Evolutionary conservation across 768 basidiomycete genomes (phyloP), one percentile per base, ranked within the genome.

Genomic region (Nidula microcarpa): DNA sequence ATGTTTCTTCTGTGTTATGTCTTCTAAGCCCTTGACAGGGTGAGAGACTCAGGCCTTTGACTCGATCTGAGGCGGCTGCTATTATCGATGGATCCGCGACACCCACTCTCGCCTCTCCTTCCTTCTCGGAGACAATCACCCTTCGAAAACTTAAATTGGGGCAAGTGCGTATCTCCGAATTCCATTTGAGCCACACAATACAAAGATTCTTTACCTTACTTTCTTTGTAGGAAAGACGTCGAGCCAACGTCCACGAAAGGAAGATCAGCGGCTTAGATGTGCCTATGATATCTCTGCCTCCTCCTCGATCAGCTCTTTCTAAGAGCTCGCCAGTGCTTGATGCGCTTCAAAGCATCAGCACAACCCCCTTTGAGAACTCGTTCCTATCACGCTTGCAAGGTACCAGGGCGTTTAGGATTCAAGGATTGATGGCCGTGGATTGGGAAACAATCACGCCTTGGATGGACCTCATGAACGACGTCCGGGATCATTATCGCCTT

Each of bases 361-460:
- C 81, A 6, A 91, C 89, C 7, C 82, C 78, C 2, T 90, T 83
- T 64, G 74, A 76, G 53, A 71, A 65, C 54, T 90, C 88, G 0
- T 90, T 92, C 56, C 66, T 84, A 35, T 82, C 85, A 47, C 82
- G 90, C 11, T 62, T 90, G 10, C 72, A 76, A 47, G 86, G 85
- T 17, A 65, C 66, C 41, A 68, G 56, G 47, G 57, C 62, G 36
- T 52, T 57, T 11, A 60, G 60, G 9, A 67, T 71, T 35, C 60
- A 69, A 9, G 71, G 68, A 4, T 61, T 79, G 32, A 74, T 91
- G 39, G 76, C 82, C 8, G 71, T 84, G 23, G 89, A 91, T 65
- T 91, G 87, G 89, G 84, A 87, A 63, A 82, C 79, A 3, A 70
- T 69, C 39, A 68, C 88, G 3, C 82, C 87, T 0, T 92, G 91